phyloP scores from a whole-genome alignment of 2,329 filamentous ascomycete genomes.

The Clonostachys solani region DNA sequence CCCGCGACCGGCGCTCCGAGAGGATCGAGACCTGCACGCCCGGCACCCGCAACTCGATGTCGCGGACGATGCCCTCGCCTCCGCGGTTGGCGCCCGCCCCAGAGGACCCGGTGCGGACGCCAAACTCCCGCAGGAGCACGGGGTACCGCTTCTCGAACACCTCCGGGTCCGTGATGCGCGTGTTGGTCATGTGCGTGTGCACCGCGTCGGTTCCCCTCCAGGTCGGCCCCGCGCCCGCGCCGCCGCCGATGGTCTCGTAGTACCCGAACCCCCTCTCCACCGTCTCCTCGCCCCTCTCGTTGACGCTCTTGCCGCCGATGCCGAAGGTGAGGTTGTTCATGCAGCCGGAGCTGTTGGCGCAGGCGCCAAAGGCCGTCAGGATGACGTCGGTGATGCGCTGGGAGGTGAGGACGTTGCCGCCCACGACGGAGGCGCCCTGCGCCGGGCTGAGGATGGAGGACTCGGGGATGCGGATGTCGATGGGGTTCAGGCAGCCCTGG shows the following conservation, averaged over 20 bases:
- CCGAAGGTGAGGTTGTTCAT: slow-evolving; percentile 25
- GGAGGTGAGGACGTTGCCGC: slow-evolving; percentile 55
- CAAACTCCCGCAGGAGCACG: slow-evolving; percentile 21
- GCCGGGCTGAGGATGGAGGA: slow-evolving; percentile 24
- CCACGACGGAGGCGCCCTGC: slow-evolving; percentile 20
- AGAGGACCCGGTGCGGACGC: slow-evolving; percentile 18
- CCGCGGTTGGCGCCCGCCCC: slow-evolving; percentile 20
- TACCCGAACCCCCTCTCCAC: slow-evolving; percentile 19
- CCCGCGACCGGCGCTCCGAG: slow-evolving; percentile 23
- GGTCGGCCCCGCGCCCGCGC: slow-evolving; percentile 20
- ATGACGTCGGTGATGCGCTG: slow-evolving; percentile 25
- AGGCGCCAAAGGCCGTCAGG: slow-evolving; percentile 17
- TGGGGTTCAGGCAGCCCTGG: slow-evolving; percentile 27
- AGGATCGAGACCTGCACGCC: slow-evolving; percentile 25
- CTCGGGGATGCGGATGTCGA: slow-evolving; percentile 21
- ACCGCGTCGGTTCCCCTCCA: slow-evolving; percentile 19
- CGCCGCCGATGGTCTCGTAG: slow-evolving; percentile 26
- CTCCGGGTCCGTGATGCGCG: slow-evolving; percentile 21
- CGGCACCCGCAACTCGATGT: slow-evolving; percentile 36
- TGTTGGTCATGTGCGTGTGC: slow-evolving; percentile 23
- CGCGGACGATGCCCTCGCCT: slow-evolving; percentile 24
- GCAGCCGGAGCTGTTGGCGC: slow-evolving; percentile 34
- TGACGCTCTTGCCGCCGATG: slow-evolving; percentile 18
- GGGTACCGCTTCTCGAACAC: slow-evolving; percentile 27
- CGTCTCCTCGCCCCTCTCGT: slow-evolving; percentile 8